Percentiles rank a stretch among this genome's conserved stretches.
Evolutionary conservation across 2,329 filamentous ascomycete genomes (phyloP).

Genomic region (Leptographium flavum): DNA sequence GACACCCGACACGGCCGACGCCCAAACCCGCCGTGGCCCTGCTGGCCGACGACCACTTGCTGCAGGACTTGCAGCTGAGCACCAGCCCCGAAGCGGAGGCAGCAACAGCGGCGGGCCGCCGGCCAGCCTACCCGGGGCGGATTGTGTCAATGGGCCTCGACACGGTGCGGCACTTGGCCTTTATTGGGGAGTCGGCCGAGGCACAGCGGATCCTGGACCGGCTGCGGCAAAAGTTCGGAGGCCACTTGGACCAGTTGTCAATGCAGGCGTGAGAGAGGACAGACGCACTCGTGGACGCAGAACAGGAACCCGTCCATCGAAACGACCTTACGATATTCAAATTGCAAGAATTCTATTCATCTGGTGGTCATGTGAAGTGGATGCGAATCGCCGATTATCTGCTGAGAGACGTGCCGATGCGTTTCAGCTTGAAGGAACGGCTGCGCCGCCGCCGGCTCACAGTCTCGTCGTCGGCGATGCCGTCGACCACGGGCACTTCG

Average conservation of each 20-base stretch:
- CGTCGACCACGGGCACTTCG: background rate
- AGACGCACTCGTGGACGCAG: too few relatives aligned
- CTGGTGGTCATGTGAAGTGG: too few relatives aligned
- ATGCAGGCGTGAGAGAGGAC: constrained; percentile 4
- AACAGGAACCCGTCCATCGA: too few relatives aligned
- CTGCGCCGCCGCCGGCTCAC: background rate
- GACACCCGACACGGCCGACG: constrained; percentile 37
- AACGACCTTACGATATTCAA: too few relatives aligned
- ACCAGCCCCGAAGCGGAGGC: constrained; percentile 2
- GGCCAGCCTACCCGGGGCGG: constrained; percentile 11
- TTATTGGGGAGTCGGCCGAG: constrained; percentile 24
- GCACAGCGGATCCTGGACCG: constrained; percentile 23
- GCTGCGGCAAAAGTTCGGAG: constrained; percentile 10
- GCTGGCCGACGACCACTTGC: constrained; percentile 17
- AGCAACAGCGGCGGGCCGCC: constrained; percentile 14
- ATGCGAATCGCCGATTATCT: too few relatives aligned
- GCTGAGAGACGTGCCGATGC: background rate
- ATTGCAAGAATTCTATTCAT: too few relatives aligned
- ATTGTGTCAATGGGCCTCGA: constrained; percentile 29
- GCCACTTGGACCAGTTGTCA: constrained; percentile 6
- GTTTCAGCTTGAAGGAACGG: background rate
- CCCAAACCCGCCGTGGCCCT: constrained; percentile 31
- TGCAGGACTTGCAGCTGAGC: constrained; percentile 8
- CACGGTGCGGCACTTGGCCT: constrained; percentile 29
- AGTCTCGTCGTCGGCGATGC: background rate